phyloP scores from a whole-genome alignment of 352 stramenopile species.

The Thalassiosira pacifica region DNA sequence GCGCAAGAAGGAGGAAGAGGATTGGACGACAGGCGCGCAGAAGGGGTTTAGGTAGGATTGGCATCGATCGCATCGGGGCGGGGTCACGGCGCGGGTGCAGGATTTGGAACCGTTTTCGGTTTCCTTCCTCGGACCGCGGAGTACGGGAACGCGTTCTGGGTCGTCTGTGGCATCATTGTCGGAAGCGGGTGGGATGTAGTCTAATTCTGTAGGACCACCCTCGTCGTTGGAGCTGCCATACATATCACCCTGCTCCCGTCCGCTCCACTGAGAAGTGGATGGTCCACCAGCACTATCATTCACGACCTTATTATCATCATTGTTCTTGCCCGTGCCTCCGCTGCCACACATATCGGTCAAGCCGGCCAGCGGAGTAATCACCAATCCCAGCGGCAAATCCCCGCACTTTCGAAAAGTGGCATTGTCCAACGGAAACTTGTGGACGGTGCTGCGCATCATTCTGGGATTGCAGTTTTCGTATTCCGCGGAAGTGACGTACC shows the following conservation, averaged over 20 bases:
- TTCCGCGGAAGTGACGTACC: slow-evolving; percentile 64
- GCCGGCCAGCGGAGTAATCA: slow-evolving; percentile 67
- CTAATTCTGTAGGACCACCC: slow-evolving; percentile 25
- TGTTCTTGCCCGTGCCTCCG: background rate
- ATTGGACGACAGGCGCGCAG: slow-evolving; percentile 51
- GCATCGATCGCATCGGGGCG: slow-evolving; percentile 76
- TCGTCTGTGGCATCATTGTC: slow-evolving; percentile 26
- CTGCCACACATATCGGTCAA: slow-evolving; percentile 50
- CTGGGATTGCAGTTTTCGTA: slow-evolving; percentile 70
- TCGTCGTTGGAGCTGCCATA: slow-evolving; percentile 27
- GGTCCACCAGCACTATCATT: background rate
- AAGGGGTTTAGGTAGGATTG: slow-evolving; percentile 83
- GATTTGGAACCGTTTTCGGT: slow-evolving; percentile 1
- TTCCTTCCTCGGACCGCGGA: slow-evolving; percentile 23
- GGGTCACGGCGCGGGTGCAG: slow-evolving; percentile 22
- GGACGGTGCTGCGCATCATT: slow-evolving; percentile 70
- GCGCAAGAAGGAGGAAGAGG: slow-evolving; percentile 56
- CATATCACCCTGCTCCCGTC: slow-evolving; percentile 50
- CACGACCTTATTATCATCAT: background rate
- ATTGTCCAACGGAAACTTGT: slow-evolving; percentile 70
- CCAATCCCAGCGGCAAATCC: slow-evolving; percentile 69
- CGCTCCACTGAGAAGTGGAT: slow-evolving; percentile 46
- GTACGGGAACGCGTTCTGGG: slow-evolving; percentile 56
- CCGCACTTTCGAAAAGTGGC: slow-evolving; percentile 61
- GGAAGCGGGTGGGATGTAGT: slow-evolving; percentile 49